phyloP scores from a whole-genome alignment of 2,329 filamentous ascomycete species.

The Diaporthe destruens region DNA sequence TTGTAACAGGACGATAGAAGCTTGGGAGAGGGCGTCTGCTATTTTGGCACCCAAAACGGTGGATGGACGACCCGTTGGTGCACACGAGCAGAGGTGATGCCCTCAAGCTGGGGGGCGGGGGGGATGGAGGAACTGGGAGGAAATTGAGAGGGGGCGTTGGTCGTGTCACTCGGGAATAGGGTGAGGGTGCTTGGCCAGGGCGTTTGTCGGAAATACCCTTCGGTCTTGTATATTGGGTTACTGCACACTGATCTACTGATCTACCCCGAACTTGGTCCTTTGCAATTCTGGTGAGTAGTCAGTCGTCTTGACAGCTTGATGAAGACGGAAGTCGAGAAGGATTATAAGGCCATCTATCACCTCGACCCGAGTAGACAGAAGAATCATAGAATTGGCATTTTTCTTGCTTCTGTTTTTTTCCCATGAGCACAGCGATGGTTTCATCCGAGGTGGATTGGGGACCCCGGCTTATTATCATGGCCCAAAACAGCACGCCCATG shows the following conservation, averaged over 20 bases:
- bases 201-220: constrained; percentile 32
- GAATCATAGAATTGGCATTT: not conserved
- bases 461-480: not conserved
- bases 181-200: constrained; percentile 1
- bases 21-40: not conserved
- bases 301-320: not conserved
- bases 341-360: not conserved
- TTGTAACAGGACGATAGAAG: not conserved
- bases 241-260: constrained; percentile 25
- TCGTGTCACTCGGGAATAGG: constrained; percentile 1
- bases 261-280: not conserved
- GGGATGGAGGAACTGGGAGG: not conserved
- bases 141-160: constrained; percentile 5
- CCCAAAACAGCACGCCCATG: too few species aligned
- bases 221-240: constrained; percentile 17
- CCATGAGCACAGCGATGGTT: not conserved
- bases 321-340: not conserved
- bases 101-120: too few species aligned
- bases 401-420: not conserved
- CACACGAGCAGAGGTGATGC: not conserved
- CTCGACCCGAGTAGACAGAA: constrained; percentile 10
- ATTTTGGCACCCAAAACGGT: not conserved
- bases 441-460: not conserved
- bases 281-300: not conserved
- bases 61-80: not conserved